These are phyloP conservation scores for Solanum pinnatisectum DNA, from an alignment of 257 asterid species.

Conservation along the genomic window DNA sequence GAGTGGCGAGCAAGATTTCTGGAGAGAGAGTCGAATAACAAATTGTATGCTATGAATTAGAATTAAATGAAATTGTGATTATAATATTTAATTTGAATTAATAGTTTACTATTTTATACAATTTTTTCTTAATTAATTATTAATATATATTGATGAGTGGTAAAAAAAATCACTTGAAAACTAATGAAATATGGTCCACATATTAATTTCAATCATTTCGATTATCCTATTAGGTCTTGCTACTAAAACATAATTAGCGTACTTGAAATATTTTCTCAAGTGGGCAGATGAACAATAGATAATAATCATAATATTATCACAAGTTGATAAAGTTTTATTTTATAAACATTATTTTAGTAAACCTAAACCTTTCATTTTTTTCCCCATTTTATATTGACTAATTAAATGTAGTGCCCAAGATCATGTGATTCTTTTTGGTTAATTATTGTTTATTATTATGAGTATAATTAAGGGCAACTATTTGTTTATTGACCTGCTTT, in stretches of 20 bases:
- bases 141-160: background rate
- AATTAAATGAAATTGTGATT: no score
- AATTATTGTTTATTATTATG: background rate
- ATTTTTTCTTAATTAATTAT: no score
- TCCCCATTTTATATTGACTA: background rate
- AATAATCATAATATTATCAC: background rate
- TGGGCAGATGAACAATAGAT: background rate
- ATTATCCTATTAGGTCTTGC: background rate
- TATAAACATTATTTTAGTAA: background rate
- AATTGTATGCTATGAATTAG: no score
- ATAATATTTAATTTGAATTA: no score
- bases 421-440: background rate
- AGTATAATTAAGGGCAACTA: background rate
- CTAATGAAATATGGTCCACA: background rate
- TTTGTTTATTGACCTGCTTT: background rate
- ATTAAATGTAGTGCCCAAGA: background rate
- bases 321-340: background rate
- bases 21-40: no score
- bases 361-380: background rate
- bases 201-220: background rate
- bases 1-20: no score
- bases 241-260: background rate
- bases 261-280: background rate
- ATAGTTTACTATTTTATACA: no score
- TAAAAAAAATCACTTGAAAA: background rate